Evolutionary conservation across 164 flowering plant species (phyloP), one percentile per base, ranked within the genome.

Genomic region (Vitis rotundifolia): DNA sequence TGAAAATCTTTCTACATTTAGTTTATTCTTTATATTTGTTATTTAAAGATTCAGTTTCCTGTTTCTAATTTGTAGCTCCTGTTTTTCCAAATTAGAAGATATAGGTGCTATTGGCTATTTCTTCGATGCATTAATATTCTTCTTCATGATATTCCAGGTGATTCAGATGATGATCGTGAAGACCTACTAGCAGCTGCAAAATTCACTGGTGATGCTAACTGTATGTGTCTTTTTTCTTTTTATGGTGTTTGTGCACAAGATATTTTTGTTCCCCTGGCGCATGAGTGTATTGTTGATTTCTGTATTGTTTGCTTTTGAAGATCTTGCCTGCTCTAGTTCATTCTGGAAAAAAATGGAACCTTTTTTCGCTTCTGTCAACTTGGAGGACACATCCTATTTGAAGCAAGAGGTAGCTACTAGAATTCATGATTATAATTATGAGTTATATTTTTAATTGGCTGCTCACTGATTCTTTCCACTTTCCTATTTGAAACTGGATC

Each of bases 311-410:
- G 3, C 29, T 54, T 51, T 70, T 85, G 71, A 79, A 91, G 97
- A 82, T 82, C 70, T 70, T 77, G 81, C 84, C 28, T 87, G 89
- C 74, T 67, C 90, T 63, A 71, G 87, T 71, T 50, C 87, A 57
- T 91, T 93, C 75, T 93, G 98, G 98, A 87, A 88, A 82, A 86
- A 81, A 79, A 78, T 87, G 79, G 89, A 89, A 72, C 80, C 83
- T 11, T 16, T 76, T 58, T 91, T 91, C 83, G 69, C 85, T 65
- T 74, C 80, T 70, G 67, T 80, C 61, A 80, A 82, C 66, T 62
- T 78, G 31, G 93, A 78, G 61, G 91, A 84, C 55, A 57, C 59
- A 49, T 77, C 89, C 50, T 84, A 72, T 78, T 80, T 93, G 80
- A 85, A 79, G 70, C 80, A 85, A 63, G 89, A 88, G 92, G 98